Evolutionary conservation across 352 stramenopile genomes (phyloP), one percentile per base, ranked within the genome.

Genomic region (Phytopythium helicoides): DNA sequence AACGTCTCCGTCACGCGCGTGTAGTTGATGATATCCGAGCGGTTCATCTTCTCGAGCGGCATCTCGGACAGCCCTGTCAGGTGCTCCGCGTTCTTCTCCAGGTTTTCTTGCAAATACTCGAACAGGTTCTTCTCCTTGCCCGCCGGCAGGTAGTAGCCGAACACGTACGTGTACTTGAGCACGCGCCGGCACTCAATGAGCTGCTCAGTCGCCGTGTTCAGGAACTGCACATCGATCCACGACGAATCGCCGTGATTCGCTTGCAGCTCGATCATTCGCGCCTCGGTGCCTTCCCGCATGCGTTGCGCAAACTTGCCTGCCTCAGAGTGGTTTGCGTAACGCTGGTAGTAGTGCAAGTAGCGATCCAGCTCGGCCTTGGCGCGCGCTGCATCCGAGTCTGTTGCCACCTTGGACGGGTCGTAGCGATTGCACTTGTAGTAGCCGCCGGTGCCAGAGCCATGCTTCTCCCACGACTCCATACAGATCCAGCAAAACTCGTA

Each of bases 351-450:
- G 73, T 99, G 97, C 41, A 99, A 76, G 76, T 99, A 99, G 36
- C 97, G 89, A 71, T 99, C 96, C 49, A 99, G 78, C 64, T 99
- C 96, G 0, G 89, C 88, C 69, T 98, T 98, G 6, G 96, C 96
- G 21, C 87, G 85, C 7, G 94, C 89, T 3, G 81, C 89, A 65
- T 98, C 93, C 35, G 86, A 87, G 42, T 96, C 81, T 10, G 61
- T 64, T 3, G 56, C 52, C 4, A 62, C 63, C 42, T 61, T 59
- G 38, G 87, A 66, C 16, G 76, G 60, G 47, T 98, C 92, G 59
- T 97, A 99, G 36, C 96, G 97, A 74, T 99, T 99, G 76, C 97
- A 99, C 73, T 99, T 99, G 79, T 99, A 99, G 79, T 98, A 99
- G 12, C 97, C 97, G 31, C 97, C 96, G 6, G 95, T 99, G 38